Evolutionary conservation across 2,329 filamentous ascomycete genomes (phyloP), one percentile per base, ranked within the genome.

Genomic region (Ascosphaera apis): DNA sequence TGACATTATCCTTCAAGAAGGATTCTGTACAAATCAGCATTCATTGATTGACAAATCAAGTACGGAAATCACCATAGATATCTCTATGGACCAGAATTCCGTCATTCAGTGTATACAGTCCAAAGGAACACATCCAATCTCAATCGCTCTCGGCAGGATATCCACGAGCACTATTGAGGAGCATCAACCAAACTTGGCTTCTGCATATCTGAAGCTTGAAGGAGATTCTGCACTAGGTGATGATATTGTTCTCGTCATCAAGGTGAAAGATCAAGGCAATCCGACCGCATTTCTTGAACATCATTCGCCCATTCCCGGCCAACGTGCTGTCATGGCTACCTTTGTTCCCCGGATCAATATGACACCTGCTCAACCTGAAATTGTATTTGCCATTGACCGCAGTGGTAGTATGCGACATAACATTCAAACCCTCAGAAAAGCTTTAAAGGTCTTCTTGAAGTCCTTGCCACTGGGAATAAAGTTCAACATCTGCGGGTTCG

Each of bases 321-420:
- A 77, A 34, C 62, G 69, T 3, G 74, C 76, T 0, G 48, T 82
- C 39, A 79, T 83, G 74, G 57, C 66, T 0, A 78, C 75, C 0
- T 56, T 82, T 0, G 72, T 81, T 0, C 76, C 76, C 2, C 72
- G 69, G 41, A 79, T 80, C 52, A 58, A 60, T n/a, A 54, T 79
- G 0, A 67, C 69, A 0, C 48, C 62, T 0, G 57, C 62, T 6
- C 54, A 51, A 13, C 65, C 65, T 0, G 76, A 83, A 47, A 63
- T 83, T 15, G 67, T 82, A 13, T 81, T 83, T 43, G 55, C 83
- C 3, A 75, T 72, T 37, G 77, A 83, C 48, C 65, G 75, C 36
- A 78, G 72, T 38, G 75, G 73, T 0, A 77, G 72, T 27, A 66
- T 66, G 57, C 3, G 28, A 3, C 47, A 48, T 25, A 66, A 63